Evolutionary conservation across 2,329 filamentous ascomycete genomes (phyloP).

Genomic region (Botrytis tulipae): DNA sequence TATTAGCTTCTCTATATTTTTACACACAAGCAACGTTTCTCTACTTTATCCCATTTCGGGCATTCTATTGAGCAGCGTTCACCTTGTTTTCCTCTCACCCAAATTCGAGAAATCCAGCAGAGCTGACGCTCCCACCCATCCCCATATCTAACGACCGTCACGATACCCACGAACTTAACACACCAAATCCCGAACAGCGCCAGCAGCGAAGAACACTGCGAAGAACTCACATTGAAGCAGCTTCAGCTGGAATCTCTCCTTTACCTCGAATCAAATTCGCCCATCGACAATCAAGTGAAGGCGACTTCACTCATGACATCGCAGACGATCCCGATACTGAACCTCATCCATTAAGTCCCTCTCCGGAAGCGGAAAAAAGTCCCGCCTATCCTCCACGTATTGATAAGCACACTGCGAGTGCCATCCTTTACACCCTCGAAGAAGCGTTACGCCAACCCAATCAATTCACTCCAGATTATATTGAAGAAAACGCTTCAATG

Average conservation of each 20-base stretch:
- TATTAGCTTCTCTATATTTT: not conserved
- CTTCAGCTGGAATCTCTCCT: conserved; percentile 37
- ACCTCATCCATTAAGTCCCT: conserved; percentile 27
- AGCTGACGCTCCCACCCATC: conserved; percentile 36
- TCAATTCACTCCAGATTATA: conserved; percentile 76
- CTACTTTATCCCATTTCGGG: conserved; percentile 22
- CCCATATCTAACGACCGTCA: conserved; percentile 39
- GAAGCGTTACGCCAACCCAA: conserved; percentile 82
- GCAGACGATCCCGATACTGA: conserved; percentile 34
- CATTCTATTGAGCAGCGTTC: conserved; percentile 26
- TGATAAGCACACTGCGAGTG: conserved; percentile 80
- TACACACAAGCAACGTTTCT: not conserved
- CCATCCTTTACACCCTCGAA: conserved; percentile 89
- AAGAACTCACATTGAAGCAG: conserved; percentile 39
- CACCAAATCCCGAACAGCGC: conserved; percentile 34
- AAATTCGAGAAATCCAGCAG: conserved; percentile 27
- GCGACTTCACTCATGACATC: conserved; percentile 32
- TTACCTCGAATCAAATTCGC: conserved; percentile 33
- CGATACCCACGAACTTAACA: conserved; percentile 39
- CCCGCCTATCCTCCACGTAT: conserved; percentile 57
- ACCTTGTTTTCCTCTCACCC: conserved; percentile 34
- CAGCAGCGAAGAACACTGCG: conserved; percentile 35
- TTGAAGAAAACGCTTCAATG: conserved; percentile 91
- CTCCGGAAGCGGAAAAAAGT: conserved; percentile 3
- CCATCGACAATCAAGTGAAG: conserved; percentile 26